Percentiles rank a stretch among this genome's conserved stretches.
Evolutionary conservation across 2,329 filamentous ascomycete genomes (phyloP).

Genomic region (Fusarium xyrophilum): DNA sequence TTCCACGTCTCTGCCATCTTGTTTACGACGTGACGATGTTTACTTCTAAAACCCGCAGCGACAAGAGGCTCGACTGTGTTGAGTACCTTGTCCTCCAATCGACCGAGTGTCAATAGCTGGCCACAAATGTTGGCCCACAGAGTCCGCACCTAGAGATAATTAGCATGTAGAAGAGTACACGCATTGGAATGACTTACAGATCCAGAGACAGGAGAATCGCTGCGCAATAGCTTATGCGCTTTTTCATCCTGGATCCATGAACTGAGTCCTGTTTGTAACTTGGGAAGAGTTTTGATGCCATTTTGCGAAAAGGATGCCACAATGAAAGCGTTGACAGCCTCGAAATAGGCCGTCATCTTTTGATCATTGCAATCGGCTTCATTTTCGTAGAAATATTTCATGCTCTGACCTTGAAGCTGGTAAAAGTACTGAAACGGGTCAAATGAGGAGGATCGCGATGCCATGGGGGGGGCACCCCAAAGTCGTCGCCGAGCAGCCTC

Average conservation of each 20-base stretch:
- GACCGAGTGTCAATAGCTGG: constrained; percentile 47
- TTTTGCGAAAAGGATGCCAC: constrained; percentile 57
- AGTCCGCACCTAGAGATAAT: constrained; percentile 51
- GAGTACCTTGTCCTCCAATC: constrained; percentile 54
- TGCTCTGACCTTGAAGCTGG: constrained; percentile 59
- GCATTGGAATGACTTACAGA: constrained; percentile 51
- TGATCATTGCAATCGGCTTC: constrained; percentile 49
- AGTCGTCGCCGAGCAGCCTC: constrained; percentile 71
- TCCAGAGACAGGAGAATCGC: constrained; percentile 50
- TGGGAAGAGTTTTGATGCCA: constrained; percentile 62
- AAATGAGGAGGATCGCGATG: constrained; percentile 52
- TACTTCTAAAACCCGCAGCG: constrained; percentile 64
- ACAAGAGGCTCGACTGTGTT: constrained; percentile 62
- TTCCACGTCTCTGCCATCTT: constrained; percentile 70
- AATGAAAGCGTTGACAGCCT: constrained; percentile 61
- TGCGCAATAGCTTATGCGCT: constrained; percentile 51
- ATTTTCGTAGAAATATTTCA: constrained; percentile 62
- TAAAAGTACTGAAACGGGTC: constrained; percentile 74
- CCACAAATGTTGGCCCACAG: constrained; percentile 60
- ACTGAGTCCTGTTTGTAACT: constrained; percentile 67
- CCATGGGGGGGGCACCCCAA: constrained; percentile 56
- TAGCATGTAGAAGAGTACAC: constrained; percentile 29
- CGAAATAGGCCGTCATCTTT: constrained; percentile 56
- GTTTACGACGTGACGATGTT: constrained; percentile 61
- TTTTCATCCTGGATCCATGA: constrained; percentile 69